phyloP scores from a whole-genome alignment of 2,329 filamentous ascomycete genomes.

The Hysterium pulicare region DNA sequence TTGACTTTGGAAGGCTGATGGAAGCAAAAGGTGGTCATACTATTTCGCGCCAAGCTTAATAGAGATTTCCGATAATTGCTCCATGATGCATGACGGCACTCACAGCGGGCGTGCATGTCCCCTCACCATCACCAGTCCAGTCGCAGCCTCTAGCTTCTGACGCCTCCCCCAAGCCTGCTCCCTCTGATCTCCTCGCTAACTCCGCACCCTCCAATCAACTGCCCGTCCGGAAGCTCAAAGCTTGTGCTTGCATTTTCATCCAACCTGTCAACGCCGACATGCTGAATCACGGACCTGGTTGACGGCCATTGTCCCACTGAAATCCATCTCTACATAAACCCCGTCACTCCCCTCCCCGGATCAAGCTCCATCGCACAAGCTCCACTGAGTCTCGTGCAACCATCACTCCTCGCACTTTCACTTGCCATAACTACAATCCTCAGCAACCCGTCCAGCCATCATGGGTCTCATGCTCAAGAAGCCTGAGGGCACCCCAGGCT shows the following conservation, averaged over 20 bases:
- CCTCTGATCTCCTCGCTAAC: constrained; percentile 2
- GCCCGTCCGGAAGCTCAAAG: constrained; percentile 1
- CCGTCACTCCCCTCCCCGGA: not conserved
- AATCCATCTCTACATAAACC: not conserved
- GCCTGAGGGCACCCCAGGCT: constrained; percentile 70
- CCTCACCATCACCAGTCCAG: too few relatives aligned
- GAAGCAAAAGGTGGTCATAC: too few relatives aligned
- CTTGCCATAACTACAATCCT: too few relatives aligned
- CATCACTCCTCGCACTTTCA: too few relatives aligned
- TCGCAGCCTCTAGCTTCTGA: constrained; percentile 7
- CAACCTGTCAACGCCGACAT: constrained; percentile 12
- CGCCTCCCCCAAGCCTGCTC: constrained; percentile 3
- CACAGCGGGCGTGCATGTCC: too few relatives aligned
- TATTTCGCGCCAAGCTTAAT: too few relatives aligned
- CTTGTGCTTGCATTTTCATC: constrained; percentile 16
- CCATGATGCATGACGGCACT: too few relatives aligned
- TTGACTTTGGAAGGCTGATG: too few relatives aligned
- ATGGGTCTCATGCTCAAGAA: constrained; percentile 53
- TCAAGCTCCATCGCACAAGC: too few relatives aligned
- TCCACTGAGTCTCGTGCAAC: too few relatives aligned
- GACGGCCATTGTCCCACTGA: not conserved
- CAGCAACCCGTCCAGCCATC: too few relatives aligned
- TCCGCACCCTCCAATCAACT: constrained; percentile 12
- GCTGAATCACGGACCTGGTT: not conserved
- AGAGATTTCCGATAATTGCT: too few relatives aligned